A percentile compares a stretch with the other conserved stretches of the same genome.
phyloP scores from a whole-genome alignment of 495 filamentous ascomycete genomes.

The Annulohypoxylon moriforme region DNA sequence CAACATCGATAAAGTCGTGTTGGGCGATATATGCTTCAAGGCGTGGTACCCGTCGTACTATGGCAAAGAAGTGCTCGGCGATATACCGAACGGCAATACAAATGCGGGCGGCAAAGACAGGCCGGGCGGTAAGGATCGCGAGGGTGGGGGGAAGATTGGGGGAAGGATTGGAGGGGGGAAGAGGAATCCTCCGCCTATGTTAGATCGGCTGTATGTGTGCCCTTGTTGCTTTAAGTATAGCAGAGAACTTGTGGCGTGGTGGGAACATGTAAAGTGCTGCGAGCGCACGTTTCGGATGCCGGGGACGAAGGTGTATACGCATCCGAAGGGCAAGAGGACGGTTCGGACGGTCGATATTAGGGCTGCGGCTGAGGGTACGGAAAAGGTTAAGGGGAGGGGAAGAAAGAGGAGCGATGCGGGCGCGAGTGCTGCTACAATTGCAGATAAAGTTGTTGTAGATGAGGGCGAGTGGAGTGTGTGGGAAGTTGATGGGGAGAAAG shows the following conservation, averaged over 20 bases:
- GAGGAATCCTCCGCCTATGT: slow-evolving; percentile 51
- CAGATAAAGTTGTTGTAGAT: slow-evolving; percentile 66
- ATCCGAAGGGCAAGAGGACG: slow-evolving; percentile 55
- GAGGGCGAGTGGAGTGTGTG: slow-evolving; percentile 73
- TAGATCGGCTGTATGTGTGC: slow-evolving; percentile 83
- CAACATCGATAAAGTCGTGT: slow-evolving; percentile 78
- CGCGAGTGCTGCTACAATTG: slow-evolving; percentile 43
- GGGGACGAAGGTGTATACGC: slow-evolving; percentile 59
- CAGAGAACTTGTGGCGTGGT: slow-evolving; percentile 71
- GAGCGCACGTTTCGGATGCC: slow-evolving; percentile 55
- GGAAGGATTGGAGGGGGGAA: slow-evolving; percentile 51
- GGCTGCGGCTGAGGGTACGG: not conserved
- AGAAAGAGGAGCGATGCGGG: slow-evolving; percentile 52
- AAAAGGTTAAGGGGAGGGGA: slow-evolving; percentile 51
- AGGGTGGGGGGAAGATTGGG: slow-evolving; percentile 33
- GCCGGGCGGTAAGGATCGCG: slow-evolving; percentile 20
- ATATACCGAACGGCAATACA: slow-evolving; percentile 38
- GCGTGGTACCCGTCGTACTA: slow-evolving; percentile 84
- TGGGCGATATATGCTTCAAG: slow-evolving; percentile 78
- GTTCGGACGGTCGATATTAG: slow-evolving; percentile 39
- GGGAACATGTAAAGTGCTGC: slow-evolving; percentile 58
- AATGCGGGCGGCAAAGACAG: slow-evolving; percentile 38
- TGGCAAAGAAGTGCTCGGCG: slow-evolving; percentile 78
- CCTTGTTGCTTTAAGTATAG: slow-evolving; percentile 94
- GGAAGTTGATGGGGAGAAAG: slow-evolving; percentile 88